Conservation (phyloP, 2,329 filamentous ascomycete genomes). For the Diaporthe ampelina region DNA sequence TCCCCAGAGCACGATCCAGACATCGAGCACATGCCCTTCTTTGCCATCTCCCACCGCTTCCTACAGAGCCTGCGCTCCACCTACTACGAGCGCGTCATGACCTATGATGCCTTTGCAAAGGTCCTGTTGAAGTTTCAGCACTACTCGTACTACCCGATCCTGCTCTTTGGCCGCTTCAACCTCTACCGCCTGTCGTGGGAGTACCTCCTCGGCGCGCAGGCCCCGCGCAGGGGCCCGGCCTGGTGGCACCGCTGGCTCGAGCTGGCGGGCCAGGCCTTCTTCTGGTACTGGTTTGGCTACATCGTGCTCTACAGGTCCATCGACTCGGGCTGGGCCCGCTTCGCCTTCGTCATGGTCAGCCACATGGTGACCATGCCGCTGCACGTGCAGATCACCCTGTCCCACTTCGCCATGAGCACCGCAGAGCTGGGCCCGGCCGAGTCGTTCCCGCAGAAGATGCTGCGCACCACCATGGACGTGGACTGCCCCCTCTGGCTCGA, state of each 20-base stretch:
- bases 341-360: slow-evolving; percentile 83
- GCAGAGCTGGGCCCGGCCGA: slow-evolving; percentile 86
- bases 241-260: slow-evolving; percentile 91
- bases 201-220: slow-evolving; percentile 78
- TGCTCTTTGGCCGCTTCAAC: slow-evolving; percentile 88
- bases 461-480: slow-evolving; percentile 94
- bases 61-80: slow-evolving; percentile 80
- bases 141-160: slow-evolving; percentile 86
- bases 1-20: slow-evolving; percentile 96
- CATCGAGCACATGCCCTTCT: slow-evolving; percentile 91
- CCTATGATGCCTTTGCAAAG: slow-evolving; percentile 81
- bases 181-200: slow-evolving; percentile 87
- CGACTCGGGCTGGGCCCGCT: slow-evolving; percentile 76
- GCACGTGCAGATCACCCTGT: slow-evolving; percentile 91
- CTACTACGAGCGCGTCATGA: slow-evolving; percentile 86
- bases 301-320: slow-evolving; percentile 81
- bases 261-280: slow-evolving; percentile 80
- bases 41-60: slow-evolving; percentile 87
- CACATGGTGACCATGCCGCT: slow-evolving; percentile 86
- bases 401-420: slow-evolving; percentile 95
- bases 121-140: slow-evolving; percentile 80
- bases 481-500: slow-evolving; percentile 91
- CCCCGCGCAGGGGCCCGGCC: slow-evolving; percentile 80
- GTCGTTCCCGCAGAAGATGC: slow-evolving; percentile 90
- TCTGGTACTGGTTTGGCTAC: slow-evolving; percentile 92